Evolutionary conservation across 2,329 filamentous ascomycete genomes (phyloP).

Genomic region (Alternaria gansuensis): DNA sequence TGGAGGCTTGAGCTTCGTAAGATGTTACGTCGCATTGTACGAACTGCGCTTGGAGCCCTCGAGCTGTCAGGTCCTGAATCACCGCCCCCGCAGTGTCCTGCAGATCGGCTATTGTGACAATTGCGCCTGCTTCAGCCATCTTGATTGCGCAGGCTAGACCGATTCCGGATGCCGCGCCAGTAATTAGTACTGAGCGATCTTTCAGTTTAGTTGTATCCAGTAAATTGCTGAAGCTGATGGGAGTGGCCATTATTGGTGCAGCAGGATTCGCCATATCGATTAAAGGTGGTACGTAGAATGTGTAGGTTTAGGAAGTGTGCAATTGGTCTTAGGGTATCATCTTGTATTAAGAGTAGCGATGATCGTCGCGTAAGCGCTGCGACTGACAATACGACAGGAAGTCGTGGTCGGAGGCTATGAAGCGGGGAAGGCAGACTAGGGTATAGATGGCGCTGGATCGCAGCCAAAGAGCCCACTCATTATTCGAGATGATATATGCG

Average conservation of each 20-base stretch:
- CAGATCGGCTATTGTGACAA: constrained; percentile 40
- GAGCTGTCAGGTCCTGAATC: constrained; percentile 22
- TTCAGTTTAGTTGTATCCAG: constrained; percentile 23
- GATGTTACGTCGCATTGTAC: constrained; percentile 44
- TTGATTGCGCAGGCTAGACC: constrained; percentile 34
- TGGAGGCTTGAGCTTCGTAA: constrained; percentile 38
- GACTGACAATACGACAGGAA: not conserved
- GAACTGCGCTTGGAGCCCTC: constrained; percentile 40
- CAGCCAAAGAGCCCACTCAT: not conserved
- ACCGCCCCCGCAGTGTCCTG: constrained; percentile 24
- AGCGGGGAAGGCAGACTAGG: not conserved
- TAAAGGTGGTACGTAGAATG: not conserved
- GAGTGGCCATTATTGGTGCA: constrained; percentile 6
- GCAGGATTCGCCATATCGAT: constrained; percentile 4
- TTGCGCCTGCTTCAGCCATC: constrained; percentile 33
- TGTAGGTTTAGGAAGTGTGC: not conserved
- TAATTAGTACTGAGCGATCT: constrained; percentile 36
- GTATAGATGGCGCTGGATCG: not conserved
- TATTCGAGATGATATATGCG: not conserved
- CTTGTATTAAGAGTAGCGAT: not conserved
- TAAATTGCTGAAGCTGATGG: constrained; percentile 10
- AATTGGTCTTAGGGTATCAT: not conserved
- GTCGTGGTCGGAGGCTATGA: not conserved
- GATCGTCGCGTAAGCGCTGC: not conserved
- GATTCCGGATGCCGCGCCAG: constrained; percentile 41